A percentile compares a stretch with the other conserved stretches of the same genome.
Conservation (phyloP, 129 eudicot genomes). For the Flaveria ramosissima region DNA sequence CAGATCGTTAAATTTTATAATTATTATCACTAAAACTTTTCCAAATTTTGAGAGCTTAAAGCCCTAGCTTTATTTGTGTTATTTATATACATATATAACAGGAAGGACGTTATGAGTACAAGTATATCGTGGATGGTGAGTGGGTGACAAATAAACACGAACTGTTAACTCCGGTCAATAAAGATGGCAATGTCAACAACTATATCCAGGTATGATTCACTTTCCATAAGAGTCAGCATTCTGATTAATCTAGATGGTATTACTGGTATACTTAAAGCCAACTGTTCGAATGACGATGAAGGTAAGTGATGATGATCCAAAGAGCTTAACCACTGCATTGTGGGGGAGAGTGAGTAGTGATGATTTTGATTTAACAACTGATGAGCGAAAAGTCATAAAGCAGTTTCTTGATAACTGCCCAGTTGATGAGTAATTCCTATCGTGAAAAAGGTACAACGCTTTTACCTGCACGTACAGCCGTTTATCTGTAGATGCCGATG, state of each 20-base stretch:
- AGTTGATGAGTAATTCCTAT: constrained; percentile 33
- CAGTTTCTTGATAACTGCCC: constrained; percentile 63
- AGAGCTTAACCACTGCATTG: constrained; percentile 52
- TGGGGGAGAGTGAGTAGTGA: constrained; percentile 60
- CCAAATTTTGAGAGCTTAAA: neutral
- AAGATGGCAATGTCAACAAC: constrained; percentile 87
- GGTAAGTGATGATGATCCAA: constrained; percentile 65
- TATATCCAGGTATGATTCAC: constrained; percentile 56
- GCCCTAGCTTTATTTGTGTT: neutral
- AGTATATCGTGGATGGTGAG: constrained; percentile 79
- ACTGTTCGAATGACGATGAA: constrained; percentile 30
- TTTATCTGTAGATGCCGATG: constrained; percentile 11
- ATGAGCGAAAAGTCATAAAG: constrained; percentile 55
- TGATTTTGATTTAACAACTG: constrained; percentile 63
- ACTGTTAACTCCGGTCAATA: constrained; percentile 56
- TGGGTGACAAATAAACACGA: constrained; percentile 70
- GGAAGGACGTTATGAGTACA: constrained; percentile 98
- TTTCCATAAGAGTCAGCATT: neutral
- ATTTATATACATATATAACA: constrained; percentile 23
- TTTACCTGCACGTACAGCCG: constrained; percentile 2
- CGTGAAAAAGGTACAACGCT: neutral
- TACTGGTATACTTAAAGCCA: neutral
- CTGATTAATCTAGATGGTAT: neutral
- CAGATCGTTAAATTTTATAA: neutral
- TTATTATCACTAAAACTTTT: neutral